Percentiles rank a stretch among this genome's conserved stretches.
Conservation (phyloP, 805 yeast genomes). For the Wickerhamiella musiphila region DNA sequence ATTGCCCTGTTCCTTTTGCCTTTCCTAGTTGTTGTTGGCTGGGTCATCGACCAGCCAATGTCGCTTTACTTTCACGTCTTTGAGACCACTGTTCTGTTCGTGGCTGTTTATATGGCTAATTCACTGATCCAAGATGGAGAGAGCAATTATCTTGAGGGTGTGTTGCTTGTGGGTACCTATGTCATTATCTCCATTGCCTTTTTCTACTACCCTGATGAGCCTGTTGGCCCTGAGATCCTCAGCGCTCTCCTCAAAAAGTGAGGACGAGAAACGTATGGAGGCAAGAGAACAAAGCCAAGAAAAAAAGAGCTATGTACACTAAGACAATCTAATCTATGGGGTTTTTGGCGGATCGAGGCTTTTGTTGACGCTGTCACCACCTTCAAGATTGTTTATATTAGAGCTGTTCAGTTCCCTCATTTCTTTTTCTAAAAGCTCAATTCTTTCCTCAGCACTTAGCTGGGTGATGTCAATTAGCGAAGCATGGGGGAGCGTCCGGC, state of each 20-base stretch:
- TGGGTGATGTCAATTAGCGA: constrained; percentile 18
- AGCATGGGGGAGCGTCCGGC: constrained; percentile 19
- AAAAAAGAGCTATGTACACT: too few relatives aligned
- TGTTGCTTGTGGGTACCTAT: constrained; percentile 76
- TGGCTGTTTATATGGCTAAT: constrained; percentile 75
- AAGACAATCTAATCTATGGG: too few relatives aligned
- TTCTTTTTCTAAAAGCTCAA: constrained; percentile 5
- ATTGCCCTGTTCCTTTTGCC: constrained; percentile 93
- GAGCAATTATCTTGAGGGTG: constrained; percentile 94
- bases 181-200: constrained; percentile 77
- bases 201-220: constrained; percentile 71
- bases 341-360: too few relatives aligned
- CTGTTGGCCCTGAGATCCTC: constrained; percentile 21
- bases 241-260: too few relatives aligned
- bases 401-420: constrained; percentile 2
- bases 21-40: constrained; percentile 84
- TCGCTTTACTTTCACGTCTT: constrained; percentile 77
- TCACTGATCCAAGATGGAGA: constrained; percentile 85
- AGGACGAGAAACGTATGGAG: too few relatives aligned
- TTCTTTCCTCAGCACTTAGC: constrained; percentile 5
- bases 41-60: constrained; percentile 86
- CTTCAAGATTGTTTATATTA: too few relatives aligned
- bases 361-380: too few relatives aligned
- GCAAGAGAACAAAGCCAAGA: too few relatives aligned
- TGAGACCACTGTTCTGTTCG: constrained; percentile 83